Conservation (phyloP, 75 land plant genomes). For the Selaginella tamariscina region DNA sequence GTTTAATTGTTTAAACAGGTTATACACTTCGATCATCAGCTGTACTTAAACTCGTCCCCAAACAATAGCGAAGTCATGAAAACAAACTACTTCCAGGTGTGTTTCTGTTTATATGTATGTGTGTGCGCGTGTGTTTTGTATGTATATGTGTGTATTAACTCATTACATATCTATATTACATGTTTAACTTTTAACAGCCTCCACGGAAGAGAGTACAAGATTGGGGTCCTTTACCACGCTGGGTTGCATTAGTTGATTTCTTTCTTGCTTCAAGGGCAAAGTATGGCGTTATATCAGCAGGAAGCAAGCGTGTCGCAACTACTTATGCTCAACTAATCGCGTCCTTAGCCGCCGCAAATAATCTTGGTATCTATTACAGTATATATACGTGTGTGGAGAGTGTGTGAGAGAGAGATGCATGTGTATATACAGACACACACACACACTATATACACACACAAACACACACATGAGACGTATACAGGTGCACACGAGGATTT, state of each 20-base stretch:
- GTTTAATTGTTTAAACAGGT: slow-evolving; percentile 31
- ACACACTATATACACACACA: slow-evolving; percentile 10
- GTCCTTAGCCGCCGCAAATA: slow-evolving; percentile 65
- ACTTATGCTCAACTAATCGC: slow-evolving; percentile 88
- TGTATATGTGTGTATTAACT: not conserved
- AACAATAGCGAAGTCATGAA: slow-evolving; percentile 28
- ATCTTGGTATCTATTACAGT: slow-evolving; percentile 27
- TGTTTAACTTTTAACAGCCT: slow-evolving; percentile 15
- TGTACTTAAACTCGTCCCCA: slow-evolving; percentile 28
- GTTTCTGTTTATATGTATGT: too few relatives aligned
- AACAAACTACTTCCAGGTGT: slow-evolving; percentile 24
- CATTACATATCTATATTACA: not conserved
- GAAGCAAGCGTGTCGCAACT: slow-evolving; percentile 74
- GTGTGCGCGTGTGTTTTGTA: not conserved
- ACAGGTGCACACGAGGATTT: slow-evolving; percentile 16
- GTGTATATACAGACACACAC: slow-evolving; percentile 5
- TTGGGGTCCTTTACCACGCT: slow-evolving; percentile 92
- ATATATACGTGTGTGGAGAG: not conserved
- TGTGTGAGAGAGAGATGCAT: not conserved
- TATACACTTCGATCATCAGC: slow-evolving; percentile 58
- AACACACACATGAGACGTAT: too few relatives aligned
- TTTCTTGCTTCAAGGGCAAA: slow-evolving; percentile 81
- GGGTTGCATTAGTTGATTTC: slow-evolving; percentile 92
- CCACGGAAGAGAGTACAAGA: slow-evolving; percentile 56
- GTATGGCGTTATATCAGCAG: slow-evolving; percentile 76